These are phyloP conservation scores for Pichia sp. DNA, from an alignment of 1,139 yeast genomes.

Conservation along the genomic window DNA sequence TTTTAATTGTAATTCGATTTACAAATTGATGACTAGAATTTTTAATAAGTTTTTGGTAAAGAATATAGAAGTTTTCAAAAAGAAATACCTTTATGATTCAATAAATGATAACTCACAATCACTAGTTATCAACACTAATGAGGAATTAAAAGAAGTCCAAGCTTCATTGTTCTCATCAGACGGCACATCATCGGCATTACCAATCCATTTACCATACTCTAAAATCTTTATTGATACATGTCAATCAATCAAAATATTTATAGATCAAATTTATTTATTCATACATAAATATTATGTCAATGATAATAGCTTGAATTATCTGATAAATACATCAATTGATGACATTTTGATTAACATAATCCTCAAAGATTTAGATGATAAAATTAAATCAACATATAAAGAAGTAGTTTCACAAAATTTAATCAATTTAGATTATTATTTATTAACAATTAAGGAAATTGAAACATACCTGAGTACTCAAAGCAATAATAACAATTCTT, in stretches of 20 bases:
- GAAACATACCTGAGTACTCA: constrained; percentile 33
- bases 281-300: constrained; percentile 59
- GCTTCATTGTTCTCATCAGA: constrained; percentile 64
- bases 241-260: constrained; percentile 59
- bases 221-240: constrained; percentile 84
- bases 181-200: constrained; percentile 49
- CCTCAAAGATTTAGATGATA: constrained; percentile 56
- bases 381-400: constrained; percentile 67
- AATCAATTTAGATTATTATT: constrained; percentile 81
- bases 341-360: constrained; percentile 63
- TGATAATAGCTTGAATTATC: constrained; percentile 33
- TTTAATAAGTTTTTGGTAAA: constrained; percentile 57
- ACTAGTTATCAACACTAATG: constrained; percentile 53
- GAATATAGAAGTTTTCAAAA: constrained; percentile 50
- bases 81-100: constrained; percentile 55
- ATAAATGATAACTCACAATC: constrained; percentile 89
- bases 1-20: constrained; percentile 54
- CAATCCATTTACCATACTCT: constrained; percentile 81
- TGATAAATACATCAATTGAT: constrained; percentile 49
- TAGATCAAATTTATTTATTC: constrained; percentile 57
- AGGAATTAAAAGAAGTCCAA: constrained; percentile 43
- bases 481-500: constrained; percentile 24
- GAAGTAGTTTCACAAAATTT: constrained; percentile 88
- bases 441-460: constrained; percentile 50
- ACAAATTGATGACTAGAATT: constrained; percentile 52